Evolutionary conservation across 257 asterid species (phyloP), one percentile per base, ranked within the genome.

Genomic region (Buddleja alternifolia): DNA sequence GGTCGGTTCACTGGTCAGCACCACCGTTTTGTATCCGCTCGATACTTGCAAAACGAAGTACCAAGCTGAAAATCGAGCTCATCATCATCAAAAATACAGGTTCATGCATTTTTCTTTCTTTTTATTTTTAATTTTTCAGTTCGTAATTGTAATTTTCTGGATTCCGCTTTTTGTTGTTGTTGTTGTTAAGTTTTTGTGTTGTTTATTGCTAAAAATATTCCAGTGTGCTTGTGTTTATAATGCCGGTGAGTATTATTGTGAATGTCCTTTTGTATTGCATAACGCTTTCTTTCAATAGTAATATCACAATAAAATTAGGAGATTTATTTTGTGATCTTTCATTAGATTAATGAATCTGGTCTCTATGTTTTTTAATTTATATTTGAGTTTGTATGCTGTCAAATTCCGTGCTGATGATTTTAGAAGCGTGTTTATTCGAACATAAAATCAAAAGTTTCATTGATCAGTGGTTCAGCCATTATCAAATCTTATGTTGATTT

Each of bases 21-120:
- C 96, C 77, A 86, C 98, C 70, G 60, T 93, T 58, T 48, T 93
- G 79, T 93, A 93, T 71, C 98, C 98, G 20, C 82, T 93, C 11
- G 98, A 93, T 48, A 93, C 98, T 68, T 90, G 97, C 85, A 93
- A 93, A 78, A 83, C 89, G 16, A 93, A 90, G 75, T 93, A 84
- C 52, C 98, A 93, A 82, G 97, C 98, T 73, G 98, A 93, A 57
- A 84, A 88, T 79, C 90, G 85, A 70, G 80, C 83, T 77, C 97
- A 79, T 19, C 83, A 82, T 72, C 87, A 75, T 45, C 86, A 81
- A 62, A 93, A 75, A 83, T 93, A 93, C 83, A 88, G 97, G 97
- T 92, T 4, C 37, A 0, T 24, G 8, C 5, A 1, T 21, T 10
- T 36, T 32, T 44, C 44, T 63, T 53, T 29, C 6, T 34, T 15